Percentiles rank a stretch among this genome's conserved stretches.
phyloP scores from a whole-genome alignment of 768 basidiomycete species.

The Cantharellus cinnabarinus region DNA sequence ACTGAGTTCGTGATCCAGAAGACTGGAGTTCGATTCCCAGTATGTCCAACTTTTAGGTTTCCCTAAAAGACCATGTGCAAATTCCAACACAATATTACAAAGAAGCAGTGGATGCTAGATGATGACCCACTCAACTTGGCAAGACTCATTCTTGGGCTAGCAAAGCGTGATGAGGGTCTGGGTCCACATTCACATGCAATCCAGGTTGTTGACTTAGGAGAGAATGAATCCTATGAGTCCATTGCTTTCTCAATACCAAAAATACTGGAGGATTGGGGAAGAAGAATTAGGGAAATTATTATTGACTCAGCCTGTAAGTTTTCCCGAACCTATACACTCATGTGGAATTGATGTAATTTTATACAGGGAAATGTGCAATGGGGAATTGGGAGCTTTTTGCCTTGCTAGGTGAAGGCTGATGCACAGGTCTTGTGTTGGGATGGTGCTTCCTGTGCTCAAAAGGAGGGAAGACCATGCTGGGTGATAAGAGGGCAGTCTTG shows the following conservation, averaged over 20 bases:
- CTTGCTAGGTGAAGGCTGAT: constrained; percentile 17
- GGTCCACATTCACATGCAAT: no score
- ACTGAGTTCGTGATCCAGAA: no score
- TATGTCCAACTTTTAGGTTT: no score
- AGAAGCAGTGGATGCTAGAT: constrained; percentile 13
- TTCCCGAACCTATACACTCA: constrained; percentile 13
- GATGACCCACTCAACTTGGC: constrained; percentile 15
- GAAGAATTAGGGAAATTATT: constrained; percentile 13
- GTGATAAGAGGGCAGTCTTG: constrained; percentile 8
- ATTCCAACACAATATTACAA: constrained; percentile 4
- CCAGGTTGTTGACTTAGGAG: background rate
- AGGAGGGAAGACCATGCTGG: background rate
- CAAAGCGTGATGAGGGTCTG: no score
- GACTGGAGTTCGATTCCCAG: no score
- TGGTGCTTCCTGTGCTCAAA: constrained; percentile 13
- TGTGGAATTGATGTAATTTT: constrained; percentile 17
- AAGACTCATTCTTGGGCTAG: constrained; percentile 2
- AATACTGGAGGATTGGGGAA: constrained; percentile 11
- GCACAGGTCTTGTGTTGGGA: constrained; percentile 18
- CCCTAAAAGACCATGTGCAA: no score
- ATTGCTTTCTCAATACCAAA: constrained; percentile 16
- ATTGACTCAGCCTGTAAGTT: constrained; percentile 18
- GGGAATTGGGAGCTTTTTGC: constrained; percentile 12
- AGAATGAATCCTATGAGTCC: background rate
- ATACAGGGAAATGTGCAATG: constrained; percentile 12